phyloP scores from a whole-genome alignment of 2,329 filamentous ascomycete species.

The Didymella exigua region DNA sequence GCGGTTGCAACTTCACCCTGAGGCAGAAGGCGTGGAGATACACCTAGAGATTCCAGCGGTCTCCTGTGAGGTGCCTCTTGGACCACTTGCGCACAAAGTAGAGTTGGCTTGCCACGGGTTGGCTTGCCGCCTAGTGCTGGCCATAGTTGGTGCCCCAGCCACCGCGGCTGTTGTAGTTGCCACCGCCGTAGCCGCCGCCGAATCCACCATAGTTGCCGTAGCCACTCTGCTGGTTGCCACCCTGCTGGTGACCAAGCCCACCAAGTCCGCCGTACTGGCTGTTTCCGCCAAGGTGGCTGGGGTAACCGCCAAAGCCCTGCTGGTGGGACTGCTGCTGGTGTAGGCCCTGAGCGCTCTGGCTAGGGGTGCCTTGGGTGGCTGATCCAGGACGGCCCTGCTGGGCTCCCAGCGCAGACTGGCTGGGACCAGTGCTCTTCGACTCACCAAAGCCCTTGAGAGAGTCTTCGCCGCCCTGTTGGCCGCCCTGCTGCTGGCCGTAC shows the following conservation, averaged over 20 bases:
- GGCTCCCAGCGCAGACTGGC: slow-evolving; percentile 61
- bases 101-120: not conserved
- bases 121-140: slow-evolving; percentile 38
- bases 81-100: slow-evolving; percentile 1
- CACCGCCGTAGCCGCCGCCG: slow-evolving; percentile 46
- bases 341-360: slow-evolving; percentile 58
- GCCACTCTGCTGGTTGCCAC: slow-evolving; percentile 53
- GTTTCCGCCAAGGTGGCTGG: slow-evolving; percentile 55
- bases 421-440: slow-evolving; percentile 62
- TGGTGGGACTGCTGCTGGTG: slow-evolving; percentile 63
- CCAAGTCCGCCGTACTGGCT: slow-evolving; percentile 60
- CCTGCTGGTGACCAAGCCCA: slow-evolving; percentile 57
- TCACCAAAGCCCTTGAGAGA: slow-evolving; percentile 63
- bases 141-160: slow-evolving; percentile 58
- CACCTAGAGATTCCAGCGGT: not conserved
- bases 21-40: slow-evolving; percentile 1
- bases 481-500: slow-evolving; percentile 57
- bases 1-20: slow-evolving; percentile 4
- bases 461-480: slow-evolving; percentile 60
- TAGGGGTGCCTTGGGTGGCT: slow-evolving; percentile 63
- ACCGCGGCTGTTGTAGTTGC: slow-evolving; percentile 51
- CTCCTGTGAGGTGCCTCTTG: slow-evolving; percentile 4
- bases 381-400: slow-evolving; percentile 68
- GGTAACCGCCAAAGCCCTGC: slow-evolving; percentile 63
- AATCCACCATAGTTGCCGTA: slow-evolving; percentile 53